These are phyloP conservation scores for Aurinia saxatilis DNA, from an alignment of 345 rosid genomes.

Conservation along the genomic window DNA sequence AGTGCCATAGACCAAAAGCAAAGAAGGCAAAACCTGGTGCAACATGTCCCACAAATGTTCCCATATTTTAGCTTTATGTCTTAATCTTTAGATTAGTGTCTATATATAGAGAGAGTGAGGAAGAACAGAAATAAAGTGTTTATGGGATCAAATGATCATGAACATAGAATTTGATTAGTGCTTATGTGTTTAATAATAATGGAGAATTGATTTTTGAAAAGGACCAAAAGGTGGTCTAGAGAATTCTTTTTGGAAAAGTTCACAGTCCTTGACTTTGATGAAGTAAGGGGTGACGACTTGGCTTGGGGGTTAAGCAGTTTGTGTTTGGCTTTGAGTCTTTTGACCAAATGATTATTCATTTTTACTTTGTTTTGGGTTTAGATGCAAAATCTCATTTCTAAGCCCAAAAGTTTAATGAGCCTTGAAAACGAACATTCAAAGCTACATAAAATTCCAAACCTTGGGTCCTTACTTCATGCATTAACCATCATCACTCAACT, in stretches of 20 bases:
- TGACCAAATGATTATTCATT: neutral
- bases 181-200: neutral
- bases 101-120: no score
- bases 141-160: neutral
- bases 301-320: neutral
- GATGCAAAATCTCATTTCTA: no score
- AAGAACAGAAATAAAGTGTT: no score
- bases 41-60: constrained; percentile 60
- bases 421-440: no score
- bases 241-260: neutral
- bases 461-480: no score
- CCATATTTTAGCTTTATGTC: constrained; percentile 34
- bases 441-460: no score
- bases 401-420: no score
- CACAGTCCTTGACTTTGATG: neutral
- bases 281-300: neutral
- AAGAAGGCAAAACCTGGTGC: constrained; percentile 55
- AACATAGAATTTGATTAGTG: neutral
- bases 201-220: neutral
- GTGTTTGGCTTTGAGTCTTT: neutral
- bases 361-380: no score
- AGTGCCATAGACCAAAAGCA: constrained; percentile 57
- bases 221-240: neutral
- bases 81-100: neutral
- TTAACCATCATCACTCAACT: no score